These are phyloP conservation scores for Syzygium jambos DNA, from an alignment of 345 rosid genomes.

Conservation along the genomic window DNA sequence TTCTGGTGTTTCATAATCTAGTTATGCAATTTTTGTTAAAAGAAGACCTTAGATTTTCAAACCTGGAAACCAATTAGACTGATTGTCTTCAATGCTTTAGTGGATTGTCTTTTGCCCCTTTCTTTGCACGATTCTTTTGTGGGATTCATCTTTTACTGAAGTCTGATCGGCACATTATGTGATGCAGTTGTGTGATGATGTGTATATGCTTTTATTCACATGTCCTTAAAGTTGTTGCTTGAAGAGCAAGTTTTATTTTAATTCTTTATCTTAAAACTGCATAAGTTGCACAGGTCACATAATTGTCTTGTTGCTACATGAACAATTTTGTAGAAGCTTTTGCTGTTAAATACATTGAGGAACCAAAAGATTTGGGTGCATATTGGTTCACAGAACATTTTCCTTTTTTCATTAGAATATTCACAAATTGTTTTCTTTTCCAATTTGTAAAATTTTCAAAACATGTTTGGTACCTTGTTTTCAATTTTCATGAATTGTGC, in stretches of 20 bases:
- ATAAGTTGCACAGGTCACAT: not conserved
- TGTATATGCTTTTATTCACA: not conserved
- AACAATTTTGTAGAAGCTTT: not conserved
- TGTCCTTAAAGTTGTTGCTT: not conserved
- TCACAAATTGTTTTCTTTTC: not conserved
- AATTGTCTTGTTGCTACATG: not conserved
- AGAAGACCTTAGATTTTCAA: not conserved
- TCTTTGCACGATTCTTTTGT: not conserved
- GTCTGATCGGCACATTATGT: not conserved
- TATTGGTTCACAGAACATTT: not conserved
- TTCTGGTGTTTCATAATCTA: not conserved
- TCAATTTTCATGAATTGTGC: not conserved
- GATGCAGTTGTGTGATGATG: not conserved
- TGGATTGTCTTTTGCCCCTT: not conserved
- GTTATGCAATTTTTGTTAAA: not conserved
- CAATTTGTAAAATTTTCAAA: not conserved
- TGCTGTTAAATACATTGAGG: not conserved
- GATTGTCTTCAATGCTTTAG: not conserved
- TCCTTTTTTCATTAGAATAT: not conserved
- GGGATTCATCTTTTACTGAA: not conserved
- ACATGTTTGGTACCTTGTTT: not conserved
- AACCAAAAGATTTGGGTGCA: not conserved
- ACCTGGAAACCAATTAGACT: not conserved
- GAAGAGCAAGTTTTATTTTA: not conserved
- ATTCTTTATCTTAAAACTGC: not conserved